Evolutionary conservation across 768 basidiomycete genomes (phyloP), one percentile per base, ranked within the genome.

Genomic region (Russula dissimulans): DNA sequence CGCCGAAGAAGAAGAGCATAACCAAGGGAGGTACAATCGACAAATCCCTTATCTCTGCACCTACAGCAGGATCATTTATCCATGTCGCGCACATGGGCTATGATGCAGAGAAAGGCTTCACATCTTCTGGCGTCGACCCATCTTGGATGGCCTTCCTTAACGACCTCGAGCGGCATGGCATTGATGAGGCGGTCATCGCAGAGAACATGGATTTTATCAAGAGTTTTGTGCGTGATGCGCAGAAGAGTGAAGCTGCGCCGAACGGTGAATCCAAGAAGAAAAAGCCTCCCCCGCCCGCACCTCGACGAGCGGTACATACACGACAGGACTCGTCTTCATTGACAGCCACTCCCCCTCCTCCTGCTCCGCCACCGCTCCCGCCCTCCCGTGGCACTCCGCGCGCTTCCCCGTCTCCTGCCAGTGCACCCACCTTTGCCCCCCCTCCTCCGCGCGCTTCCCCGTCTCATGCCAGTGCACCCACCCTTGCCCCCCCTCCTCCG

Each of bases 41-140:
- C 76, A 97, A 97, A 72, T 88, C 91, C 0, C 82, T 87, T 78
- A 97, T 98, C 51, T 94, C 92, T 11, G 87, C 78, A 0, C 95
- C 94, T 2, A 81, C 84, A 4, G 71, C 75, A 1, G 85, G 85
- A 14, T 87, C 87, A 8, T 97, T 97, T 76, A 80, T 82, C 59
- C 95, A 97, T 69, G 79, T 97, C 46, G 92, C 89, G 0, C 95
- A 97, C 70, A 95, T 99, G 89, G 95, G 94, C 12, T 97, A 87
- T 71, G 90, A 97, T 67, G 71, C 81, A 0, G 85, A 95, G 65
- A 81, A 84, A 29, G 95, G 95, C 3, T 97, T 92, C 72, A 87
- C 85, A 0, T 89, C 87, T 0, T 80, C 78, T 15, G 90, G 90
- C 55, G 89, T 99, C 5, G 95, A 99, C 71, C 83, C 90, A 1